These are phyloP conservation scores for Mitragyna speciosa DNA, from an alignment of 257 asterid genomes.

Conservation along the genomic window DNA sequence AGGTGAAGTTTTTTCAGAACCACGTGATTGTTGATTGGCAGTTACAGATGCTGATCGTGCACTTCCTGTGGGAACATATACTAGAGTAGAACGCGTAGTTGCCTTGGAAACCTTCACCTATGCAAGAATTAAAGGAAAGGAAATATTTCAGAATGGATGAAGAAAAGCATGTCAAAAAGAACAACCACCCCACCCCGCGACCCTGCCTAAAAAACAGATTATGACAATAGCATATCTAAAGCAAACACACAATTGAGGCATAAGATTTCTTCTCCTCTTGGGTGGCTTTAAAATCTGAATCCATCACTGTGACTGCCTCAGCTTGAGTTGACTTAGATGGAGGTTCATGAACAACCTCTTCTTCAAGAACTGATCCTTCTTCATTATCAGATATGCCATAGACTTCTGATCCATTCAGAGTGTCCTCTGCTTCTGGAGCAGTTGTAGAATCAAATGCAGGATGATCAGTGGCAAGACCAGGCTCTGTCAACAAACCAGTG, in stretches of 20 bases:
- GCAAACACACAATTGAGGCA: constrained; percentile 78
- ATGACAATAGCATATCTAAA: no score
- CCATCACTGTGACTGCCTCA: constrained; percentile 34
- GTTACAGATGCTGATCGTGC: constrained; percentile 7
- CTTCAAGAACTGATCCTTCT: constrained; percentile 40
- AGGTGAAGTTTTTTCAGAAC: constrained; percentile 19
- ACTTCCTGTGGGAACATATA: constrained; percentile 22
- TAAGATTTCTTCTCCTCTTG: constrained; percentile 78
- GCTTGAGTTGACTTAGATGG: constrained; percentile 43
- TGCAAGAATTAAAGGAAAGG: background rate
- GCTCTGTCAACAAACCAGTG: constrained; percentile 50
- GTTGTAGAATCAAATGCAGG: constrained; percentile 39
- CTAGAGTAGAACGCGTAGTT: constrained; percentile 12
- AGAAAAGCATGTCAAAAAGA: background rate
- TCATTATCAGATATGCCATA: constrained; percentile 46
- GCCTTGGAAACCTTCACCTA: constrained; percentile 31
- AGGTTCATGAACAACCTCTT: constrained; percentile 44
- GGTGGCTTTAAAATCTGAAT: constrained; percentile 42
- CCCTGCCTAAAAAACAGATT: no score
- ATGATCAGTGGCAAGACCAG: constrained; percentile 47
- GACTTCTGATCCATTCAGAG: constrained; percentile 41
- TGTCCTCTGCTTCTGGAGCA: constrained; percentile 43
- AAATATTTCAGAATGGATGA: background rate
- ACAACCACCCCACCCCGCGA: no score
- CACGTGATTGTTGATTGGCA: constrained; percentile 18